Evolutionary conservation across 1,139 yeast species (phyloP).

Genomic region (Suhomyces chickasaworum): DNA sequence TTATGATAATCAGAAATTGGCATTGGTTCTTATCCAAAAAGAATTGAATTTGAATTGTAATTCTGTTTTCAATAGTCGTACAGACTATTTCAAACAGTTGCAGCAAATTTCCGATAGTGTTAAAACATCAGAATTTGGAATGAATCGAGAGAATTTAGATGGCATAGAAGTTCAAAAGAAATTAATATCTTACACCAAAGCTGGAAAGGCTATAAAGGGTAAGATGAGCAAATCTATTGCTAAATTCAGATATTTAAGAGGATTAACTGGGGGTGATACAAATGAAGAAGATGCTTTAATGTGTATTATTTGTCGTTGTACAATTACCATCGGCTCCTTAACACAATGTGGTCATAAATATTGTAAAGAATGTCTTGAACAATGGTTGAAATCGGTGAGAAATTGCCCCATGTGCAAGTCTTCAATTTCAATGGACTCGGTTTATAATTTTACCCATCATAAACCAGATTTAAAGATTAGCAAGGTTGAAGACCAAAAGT

Average conservation of each 20-base stretch:
- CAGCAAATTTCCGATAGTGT: conserved; percentile 87
- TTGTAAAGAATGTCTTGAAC: conserved; percentile 72
- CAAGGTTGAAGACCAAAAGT: conserved; percentile 31
- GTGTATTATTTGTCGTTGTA: conserved; percentile 77
- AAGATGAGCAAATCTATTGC: conserved; percentile 47
- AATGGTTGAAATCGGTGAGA: conserved; percentile 61
- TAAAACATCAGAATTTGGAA: conserved; percentile 29
- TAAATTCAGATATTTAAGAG: conserved; percentile 62
- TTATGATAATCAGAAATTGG: conserved; percentile 46
- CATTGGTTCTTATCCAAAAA: conserved; percentile 41
- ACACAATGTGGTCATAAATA: conserved; percentile 91
- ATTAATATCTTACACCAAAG: conserved; percentile 12
- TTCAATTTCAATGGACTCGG: conserved; percentile 41
- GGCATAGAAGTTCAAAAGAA: conserved; percentile 13
- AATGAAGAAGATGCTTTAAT: conserved; percentile 33
- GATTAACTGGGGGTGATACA: conserved; percentile 34
- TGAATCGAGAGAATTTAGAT: conserved; percentile 24
- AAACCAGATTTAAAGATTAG: conserved; percentile 51
- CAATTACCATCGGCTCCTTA: conserved; percentile 72
- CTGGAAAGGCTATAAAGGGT: conserved; percentile 12
- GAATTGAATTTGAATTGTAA: conserved; percentile 58
- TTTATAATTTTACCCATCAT: conserved; percentile 61
- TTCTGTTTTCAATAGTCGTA: conserved; percentile 70
- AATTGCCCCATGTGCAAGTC: conserved; percentile 82
- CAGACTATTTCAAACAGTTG: conserved; percentile 79